A percentile compares a stretch with the other conserved stretches of the same genome.
phyloP scores from a whole-genome alignment of 257 asterid genomes.

The Sherardia arvensis region DNA sequence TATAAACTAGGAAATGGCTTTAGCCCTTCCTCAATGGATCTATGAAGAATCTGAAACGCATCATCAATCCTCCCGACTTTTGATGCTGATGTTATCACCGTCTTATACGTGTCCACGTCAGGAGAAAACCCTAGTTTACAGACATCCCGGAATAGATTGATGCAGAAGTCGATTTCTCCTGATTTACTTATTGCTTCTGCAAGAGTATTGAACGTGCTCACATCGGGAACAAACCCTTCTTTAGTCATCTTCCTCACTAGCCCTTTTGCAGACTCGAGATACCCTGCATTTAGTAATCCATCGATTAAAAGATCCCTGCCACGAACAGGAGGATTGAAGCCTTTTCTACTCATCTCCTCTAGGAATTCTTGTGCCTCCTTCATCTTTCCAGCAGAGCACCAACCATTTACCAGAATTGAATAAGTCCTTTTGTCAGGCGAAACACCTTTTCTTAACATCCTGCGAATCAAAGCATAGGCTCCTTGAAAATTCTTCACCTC shows the following conservation, averaged over 20 bases:
- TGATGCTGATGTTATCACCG: conserved; percentile 53
- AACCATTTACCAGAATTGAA: conserved; percentile 74
- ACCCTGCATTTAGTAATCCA: conserved; percentile 87
- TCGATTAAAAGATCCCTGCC: conserved; percentile 85
- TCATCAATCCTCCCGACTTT: conserved; percentile 74
- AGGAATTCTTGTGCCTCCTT: conserved; percentile 87
- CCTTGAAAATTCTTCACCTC: conserved; percentile 95
- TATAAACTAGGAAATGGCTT: conserved; percentile 90
- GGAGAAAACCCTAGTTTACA: conserved; percentile 67
- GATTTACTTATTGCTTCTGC: conserved; percentile 65
- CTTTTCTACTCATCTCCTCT: conserved; percentile 90
- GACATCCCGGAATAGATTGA: conserved; percentile 59
- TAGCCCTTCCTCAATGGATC: conserved; percentile 76
- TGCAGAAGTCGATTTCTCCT: conserved; percentile 68
- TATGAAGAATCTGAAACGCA: conserved; percentile 60
- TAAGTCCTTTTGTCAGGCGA: conserved; percentile 76
- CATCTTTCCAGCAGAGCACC: conserved; percentile 98
- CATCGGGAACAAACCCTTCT: conserved; percentile 84
- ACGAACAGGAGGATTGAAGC: conserved; percentile 88
- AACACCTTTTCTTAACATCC: conserved; percentile 69
- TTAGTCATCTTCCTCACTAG: conserved; percentile 83
- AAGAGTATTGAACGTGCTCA: conserved; percentile 68
- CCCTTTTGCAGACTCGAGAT: conserved; percentile 91
- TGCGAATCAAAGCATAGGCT: conserved; percentile 81
- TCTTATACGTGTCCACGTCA: conserved; percentile 55